Evolutionary conservation across 1,284 basidiomycete species (phyloP).

Genomic region (Cutaneotrichosporon mucoides): DNA sequence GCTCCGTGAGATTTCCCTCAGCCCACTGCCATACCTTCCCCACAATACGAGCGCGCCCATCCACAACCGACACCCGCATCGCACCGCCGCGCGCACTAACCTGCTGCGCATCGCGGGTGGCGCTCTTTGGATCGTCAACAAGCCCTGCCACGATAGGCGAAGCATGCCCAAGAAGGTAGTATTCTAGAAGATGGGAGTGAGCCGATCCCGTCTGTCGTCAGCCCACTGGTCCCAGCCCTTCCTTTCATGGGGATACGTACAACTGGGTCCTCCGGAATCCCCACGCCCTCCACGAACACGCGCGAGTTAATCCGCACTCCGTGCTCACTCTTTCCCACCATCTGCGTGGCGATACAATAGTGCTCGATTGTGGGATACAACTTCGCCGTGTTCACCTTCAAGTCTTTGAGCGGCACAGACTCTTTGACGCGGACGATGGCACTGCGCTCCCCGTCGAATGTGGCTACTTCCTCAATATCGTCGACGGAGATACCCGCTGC

Average conservation of each 20-base stretch:
- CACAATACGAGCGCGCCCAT: slow-evolving; percentile 7
- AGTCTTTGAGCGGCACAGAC: not conserved
- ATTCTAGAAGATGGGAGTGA: slow-evolving; percentile 33
- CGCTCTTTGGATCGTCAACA: not conserved
- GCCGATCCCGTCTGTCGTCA: slow-evolving; percentile 33
- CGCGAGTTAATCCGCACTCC: slow-evolving; percentile 21
- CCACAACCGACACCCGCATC: slow-evolving; percentile 8
- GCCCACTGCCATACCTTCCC: slow-evolving; percentile 10
- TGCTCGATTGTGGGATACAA: not conserved
- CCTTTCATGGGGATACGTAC: slow-evolving; percentile 20
- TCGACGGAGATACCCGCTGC: not conserved
- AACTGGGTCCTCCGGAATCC: slow-evolving; percentile 34
- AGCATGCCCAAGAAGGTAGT: slow-evolving; percentile 25
- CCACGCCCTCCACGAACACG: slow-evolving; percentile 27
- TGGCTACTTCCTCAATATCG: not conserved
- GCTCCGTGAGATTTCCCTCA: not conserved
- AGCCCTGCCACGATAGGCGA: not conserved
- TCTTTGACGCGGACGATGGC: not conserved
- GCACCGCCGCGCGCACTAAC: slow-evolving; percentile 15
- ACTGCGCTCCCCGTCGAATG: not conserved
- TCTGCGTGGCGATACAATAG: slow-evolving; percentile 12
- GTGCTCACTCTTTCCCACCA: not conserved
- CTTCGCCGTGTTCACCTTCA: slow-evolving; percentile 1
- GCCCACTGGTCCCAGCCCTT: not conserved
- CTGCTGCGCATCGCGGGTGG: slow-evolving; percentile 14